phyloP scores from a whole-genome alignment of 2,329 filamentous ascomycete species.

The Hypomyces perniciosus region DNA sequence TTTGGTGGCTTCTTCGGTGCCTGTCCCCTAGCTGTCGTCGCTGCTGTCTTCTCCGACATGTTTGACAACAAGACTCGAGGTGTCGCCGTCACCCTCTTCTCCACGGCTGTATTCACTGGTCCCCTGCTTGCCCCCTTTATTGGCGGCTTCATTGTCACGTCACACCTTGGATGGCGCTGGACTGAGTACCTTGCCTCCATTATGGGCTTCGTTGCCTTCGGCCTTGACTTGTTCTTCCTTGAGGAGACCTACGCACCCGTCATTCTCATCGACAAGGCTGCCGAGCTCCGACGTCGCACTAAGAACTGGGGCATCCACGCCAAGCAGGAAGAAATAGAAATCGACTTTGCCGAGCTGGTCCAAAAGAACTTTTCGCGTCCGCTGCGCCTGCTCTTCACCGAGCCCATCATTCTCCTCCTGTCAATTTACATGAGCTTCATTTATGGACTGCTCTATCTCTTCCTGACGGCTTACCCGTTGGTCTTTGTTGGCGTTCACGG shows the following conservation, averaged over 20 bases:
- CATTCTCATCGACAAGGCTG: conserved; percentile 56
- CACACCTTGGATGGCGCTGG: conserved; percentile 66
- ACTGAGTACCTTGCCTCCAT: conserved; percentile 59
- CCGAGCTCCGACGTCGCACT: conserved; percentile 56
- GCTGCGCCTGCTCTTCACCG: conserved; percentile 57
- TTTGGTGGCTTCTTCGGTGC: conserved; percentile 68
- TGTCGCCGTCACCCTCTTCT: conserved; percentile 38
- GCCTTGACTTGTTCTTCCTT: conserved; percentile 56
- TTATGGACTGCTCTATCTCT: conserved; percentile 75
- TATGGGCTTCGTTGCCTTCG: conserved; percentile 57
- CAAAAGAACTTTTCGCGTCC: conserved; percentile 63
- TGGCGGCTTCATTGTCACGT: conserved; percentile 60
- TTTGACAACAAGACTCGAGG: conserved; percentile 59
- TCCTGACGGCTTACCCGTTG: conserved; percentile 77
- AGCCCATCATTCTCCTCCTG: conserved; percentile 63
- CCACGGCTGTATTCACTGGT: conserved; percentile 54
- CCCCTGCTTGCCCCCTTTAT: conserved; percentile 63
- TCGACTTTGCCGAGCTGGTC: conserved; percentile 57
- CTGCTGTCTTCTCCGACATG: conserved; percentile 67
- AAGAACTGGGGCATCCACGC: conserved; percentile 67
- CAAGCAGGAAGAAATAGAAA: conserved; percentile 65
- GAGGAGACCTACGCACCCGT: conserved; percentile 65
- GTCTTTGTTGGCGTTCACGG: conserved; percentile 70
- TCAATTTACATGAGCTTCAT: conserved; percentile 71
- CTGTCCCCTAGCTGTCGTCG: conserved; percentile 61